phyloP scores from a whole-genome alignment of 306 rosid species.

The Cicer pinnatifidum region DNA sequence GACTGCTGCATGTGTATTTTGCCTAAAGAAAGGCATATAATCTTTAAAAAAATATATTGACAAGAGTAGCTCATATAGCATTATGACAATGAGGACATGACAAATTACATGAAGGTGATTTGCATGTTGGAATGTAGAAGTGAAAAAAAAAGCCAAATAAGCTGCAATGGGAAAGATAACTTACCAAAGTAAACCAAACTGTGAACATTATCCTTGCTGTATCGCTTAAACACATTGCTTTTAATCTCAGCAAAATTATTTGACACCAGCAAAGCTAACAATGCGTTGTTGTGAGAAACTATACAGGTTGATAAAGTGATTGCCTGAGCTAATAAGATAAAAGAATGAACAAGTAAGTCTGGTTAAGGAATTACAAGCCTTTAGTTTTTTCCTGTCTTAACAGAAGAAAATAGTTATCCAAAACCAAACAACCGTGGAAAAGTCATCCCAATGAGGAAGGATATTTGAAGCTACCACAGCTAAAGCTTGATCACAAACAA shows the following conservation, averaged over 20 bases:
- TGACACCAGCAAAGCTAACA: conserved; percentile 93
- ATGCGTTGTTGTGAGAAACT: conserved; percentile 94
- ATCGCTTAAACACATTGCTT: conserved; percentile 92
- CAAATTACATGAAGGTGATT: conserved; percentile 15
- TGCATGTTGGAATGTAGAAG: conserved; percentile 35
- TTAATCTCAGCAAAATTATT: conserved; percentile 98
- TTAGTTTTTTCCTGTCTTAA: conserved; percentile 3
- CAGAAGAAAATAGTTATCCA: conserved; percentile 38
- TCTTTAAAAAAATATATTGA: conserved; percentile 10
- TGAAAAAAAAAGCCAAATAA: conserved; percentile 4
- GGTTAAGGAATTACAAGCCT: conserved; percentile 68
- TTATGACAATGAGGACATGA: not conserved
- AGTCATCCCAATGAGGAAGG: conserved; percentile 54
- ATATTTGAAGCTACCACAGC: conserved; percentile 94
- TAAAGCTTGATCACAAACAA: conserved; percentile 70
- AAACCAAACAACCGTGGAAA: conserved; percentile 25
- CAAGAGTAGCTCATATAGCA: conserved; percentile 28
- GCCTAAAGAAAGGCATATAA: not conserved
- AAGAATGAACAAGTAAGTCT: conserved; percentile 79
- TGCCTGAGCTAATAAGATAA: conserved; percentile 97
- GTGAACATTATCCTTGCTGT: conserved; percentile 87
- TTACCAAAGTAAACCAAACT: conserved; percentile 92
- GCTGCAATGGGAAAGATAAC: conserved; percentile 45
- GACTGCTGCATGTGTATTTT: too few species aligned
- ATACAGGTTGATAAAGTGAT: conserved; percentile 95